These are phyloP conservation scores for Penicillium verrucosum DNA, from an alignment of 2,329 filamentous ascomycete genomes.

Conservation along the genomic window DNA sequence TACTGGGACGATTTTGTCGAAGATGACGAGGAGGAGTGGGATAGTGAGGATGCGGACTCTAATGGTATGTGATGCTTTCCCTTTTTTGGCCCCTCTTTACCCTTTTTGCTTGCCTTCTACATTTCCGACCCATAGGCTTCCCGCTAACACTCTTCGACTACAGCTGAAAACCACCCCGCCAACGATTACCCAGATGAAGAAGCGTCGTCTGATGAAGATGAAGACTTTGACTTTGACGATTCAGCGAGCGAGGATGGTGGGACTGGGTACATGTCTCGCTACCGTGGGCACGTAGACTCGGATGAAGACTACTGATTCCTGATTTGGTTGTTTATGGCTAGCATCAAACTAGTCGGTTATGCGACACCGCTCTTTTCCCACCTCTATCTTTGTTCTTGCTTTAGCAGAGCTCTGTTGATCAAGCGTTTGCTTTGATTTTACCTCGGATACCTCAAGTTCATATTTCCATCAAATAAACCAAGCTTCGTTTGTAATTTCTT, in stretches of 20 bases:
- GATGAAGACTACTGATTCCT: conserved; percentile 24
- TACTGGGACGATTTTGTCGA: conserved; percentile 57
- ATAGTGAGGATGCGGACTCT: conserved; percentile 61
- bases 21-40: conserved; percentile 55
- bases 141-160: neutral
- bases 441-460: neutral
- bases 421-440: neutral
- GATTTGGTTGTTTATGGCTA: neutral
- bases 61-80: conserved; percentile 46
- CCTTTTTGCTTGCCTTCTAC: neutral
- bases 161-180: conserved; percentile 50
- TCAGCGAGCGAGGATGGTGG: conserved; percentile 33
- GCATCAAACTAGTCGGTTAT: neutral
- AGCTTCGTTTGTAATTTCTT: neutral
- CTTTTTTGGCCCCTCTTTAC: neutral
- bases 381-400: neutral
- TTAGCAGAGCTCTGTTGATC: neutral
- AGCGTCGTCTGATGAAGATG: conserved; percentile 47
- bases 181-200: conserved; percentile 54
- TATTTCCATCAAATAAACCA: neutral
- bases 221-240: conserved; percentile 39
- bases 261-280: conserved; percentile 21
- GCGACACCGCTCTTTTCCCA: neutral
- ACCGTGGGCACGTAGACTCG: conserved; percentile 27
- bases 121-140: neutral